Percentiles rank a stretch among this genome's conserved stretches.
Evolutionary conservation across 1,284 basidiomycete species (phyloP).

Genomic region (Golubevia pallescens): DNA sequence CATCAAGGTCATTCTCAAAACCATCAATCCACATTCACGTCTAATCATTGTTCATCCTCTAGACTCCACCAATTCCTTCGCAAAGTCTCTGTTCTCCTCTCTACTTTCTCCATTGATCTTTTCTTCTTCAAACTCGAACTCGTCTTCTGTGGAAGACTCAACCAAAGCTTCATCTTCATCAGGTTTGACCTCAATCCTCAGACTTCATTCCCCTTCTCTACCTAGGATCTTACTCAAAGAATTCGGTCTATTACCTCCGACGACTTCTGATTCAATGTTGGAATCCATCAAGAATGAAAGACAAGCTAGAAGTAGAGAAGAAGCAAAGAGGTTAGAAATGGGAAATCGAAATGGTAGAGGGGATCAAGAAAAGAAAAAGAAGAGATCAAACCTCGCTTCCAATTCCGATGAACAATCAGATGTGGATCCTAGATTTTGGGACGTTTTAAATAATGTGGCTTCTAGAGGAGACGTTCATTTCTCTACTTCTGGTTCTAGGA

Average conservation of each 20-base stretch:
- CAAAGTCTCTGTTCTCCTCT: constrained; percentile 13
- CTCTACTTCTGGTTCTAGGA: constrained; percentile 1
- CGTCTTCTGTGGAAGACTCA: background rate
- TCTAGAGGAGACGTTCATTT: constrained; percentile 33
- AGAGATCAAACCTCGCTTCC: background rate
- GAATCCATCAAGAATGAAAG: constrained; percentile 19
- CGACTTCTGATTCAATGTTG: constrained; percentile 11
- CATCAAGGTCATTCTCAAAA: constrained; percentile 15
- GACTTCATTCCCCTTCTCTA: background rate
- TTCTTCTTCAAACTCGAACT: constrained; percentile 19
- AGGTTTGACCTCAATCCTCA: background rate
- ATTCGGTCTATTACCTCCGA: constrained; percentile 28
- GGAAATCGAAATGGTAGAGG: background rate
- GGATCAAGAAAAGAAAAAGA: constrained; percentile 1
- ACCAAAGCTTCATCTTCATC: background rate
- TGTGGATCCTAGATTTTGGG: constrained; percentile 41
- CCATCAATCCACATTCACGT: constrained; percentile 18
- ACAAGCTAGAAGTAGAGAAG: constrained; percentile 5
- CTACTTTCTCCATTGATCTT: constrained; percentile 32
- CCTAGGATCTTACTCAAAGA: background rate
- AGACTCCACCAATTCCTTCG: constrained; percentile 14
- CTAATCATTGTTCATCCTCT: constrained; percentile 28
- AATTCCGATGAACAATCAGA: background rate
- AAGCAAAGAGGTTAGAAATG: constrained; percentile 2
- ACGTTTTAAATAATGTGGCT: constrained; percentile 27